Evolutionary conservation across 768 basidiomycete genomes (phyloP).

Genomic region (Leccinum truebloodii): DNA sequence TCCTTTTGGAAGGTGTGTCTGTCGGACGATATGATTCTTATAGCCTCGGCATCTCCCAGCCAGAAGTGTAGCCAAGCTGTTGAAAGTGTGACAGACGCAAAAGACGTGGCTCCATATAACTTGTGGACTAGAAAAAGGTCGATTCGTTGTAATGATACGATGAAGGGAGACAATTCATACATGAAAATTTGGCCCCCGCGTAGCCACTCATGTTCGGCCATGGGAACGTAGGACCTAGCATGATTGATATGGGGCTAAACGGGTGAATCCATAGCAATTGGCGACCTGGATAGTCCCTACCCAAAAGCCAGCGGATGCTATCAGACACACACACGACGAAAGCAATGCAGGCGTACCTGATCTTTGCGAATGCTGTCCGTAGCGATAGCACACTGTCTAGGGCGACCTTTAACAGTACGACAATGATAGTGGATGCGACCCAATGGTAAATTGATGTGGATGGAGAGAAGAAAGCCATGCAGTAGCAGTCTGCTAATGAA

Average conservation of each 20-base stretch:
- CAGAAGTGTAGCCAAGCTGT: too few species aligned
- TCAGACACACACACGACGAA: neutral
- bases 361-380: slow-evolving; percentile 17
- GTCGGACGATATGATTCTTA: too few species aligned
- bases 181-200: slow-evolving; percentile 36
- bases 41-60: too few species aligned
- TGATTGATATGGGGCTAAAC: slow-evolving; percentile 27
- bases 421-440: slow-evolving; percentile 1
- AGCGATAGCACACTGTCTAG: slow-evolving; percentile 10
- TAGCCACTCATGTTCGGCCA: slow-evolving; percentile 35
- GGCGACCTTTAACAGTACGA: slow-evolving; percentile 10
- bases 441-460: slow-evolving; percentile 10
- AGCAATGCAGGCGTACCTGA: slow-evolving; percentile 11
- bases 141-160: neutral
- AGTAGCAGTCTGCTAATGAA: neutral
- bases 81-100: too few species aligned
- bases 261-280: slow-evolving; percentile 35
- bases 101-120: too few species aligned
- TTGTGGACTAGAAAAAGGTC: too few species aligned
- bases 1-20: too few species aligned
- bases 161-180: slow-evolving; percentile 27
- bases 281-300: slow-evolving; percentile 24
- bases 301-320: neutral
- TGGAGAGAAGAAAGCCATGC: neutral
- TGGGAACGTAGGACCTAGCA: slow-evolving; percentile 36